A percentile compares a stretch with the other conserved stretches of the same genome.
These are phyloP conservation scores for Pyrenula massariospora DNA, from an alignment of 495 filamentous ascomycete genomes.

Conservation along the genomic window DNA sequence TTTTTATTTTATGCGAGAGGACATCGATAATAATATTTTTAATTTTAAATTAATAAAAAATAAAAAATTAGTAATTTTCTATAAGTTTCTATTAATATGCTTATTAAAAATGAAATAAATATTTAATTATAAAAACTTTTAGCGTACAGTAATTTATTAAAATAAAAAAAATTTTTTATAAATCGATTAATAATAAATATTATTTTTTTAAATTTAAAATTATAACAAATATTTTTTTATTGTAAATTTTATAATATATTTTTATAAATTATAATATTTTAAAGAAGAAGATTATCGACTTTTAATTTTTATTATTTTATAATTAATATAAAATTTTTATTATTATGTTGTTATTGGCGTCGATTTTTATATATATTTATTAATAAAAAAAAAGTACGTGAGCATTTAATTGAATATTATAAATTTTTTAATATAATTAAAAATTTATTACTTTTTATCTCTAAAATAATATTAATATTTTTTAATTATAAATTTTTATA, in stretches of 20 bases:
- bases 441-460: not conserved
- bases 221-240: conserved; percentile 1
- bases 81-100: not conserved
- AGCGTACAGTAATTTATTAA: not conserved
- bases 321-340: not conserved
- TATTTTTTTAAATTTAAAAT: not conserved
- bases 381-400: not conserved
- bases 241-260: not conserved
- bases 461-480: not conserved
- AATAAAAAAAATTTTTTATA: not conserved
- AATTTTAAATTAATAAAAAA: not conserved
- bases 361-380: not conserved
- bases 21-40: conserved; percentile 1
- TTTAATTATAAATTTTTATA: not conserved
- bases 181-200: not conserved
- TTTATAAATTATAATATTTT: not conserved
- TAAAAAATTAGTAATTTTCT: not conserved
- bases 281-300: not conserved
- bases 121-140: not conserved
- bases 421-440: not conserved
- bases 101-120: not conserved
- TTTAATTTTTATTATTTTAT: not conserved
- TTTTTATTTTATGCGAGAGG: not conserved
- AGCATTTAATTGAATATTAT: not conserved
- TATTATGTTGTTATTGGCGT: not conserved